A percentile compares a stretch with the other conserved stretches of the same genome.
Evolutionary conservation across 2,329 filamentous ascomycete species (phyloP).

Genomic region (Plenodomus lindquistii): DNA sequence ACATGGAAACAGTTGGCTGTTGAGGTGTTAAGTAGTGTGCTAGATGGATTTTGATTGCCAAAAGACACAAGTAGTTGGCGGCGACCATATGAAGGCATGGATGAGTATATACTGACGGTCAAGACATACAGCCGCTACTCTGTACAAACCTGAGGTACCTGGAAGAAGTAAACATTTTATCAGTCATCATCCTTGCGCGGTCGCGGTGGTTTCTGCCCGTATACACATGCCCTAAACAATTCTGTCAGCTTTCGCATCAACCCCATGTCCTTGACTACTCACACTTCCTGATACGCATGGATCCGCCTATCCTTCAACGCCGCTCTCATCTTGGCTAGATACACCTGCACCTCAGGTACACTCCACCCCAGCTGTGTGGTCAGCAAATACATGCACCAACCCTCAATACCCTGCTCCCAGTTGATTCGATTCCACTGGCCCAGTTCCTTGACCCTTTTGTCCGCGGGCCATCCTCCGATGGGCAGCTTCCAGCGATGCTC

Average conservation of each 20-base stretch:
- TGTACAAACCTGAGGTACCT: background rate
- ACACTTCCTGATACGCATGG: conserved; percentile 35
- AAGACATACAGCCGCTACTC: background rate
- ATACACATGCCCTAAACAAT: background rate
- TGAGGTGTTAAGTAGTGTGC: too few species aligned
- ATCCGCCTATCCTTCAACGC: conserved; percentile 31
- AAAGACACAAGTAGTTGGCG: too few species aligned
- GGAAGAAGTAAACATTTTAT: background rate
- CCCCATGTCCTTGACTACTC: conserved; percentile 1
- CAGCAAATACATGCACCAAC: conserved; percentile 29
- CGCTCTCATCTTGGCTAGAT: conserved; percentile 34
- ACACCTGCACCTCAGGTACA: conserved; percentile 50
- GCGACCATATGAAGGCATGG: too few species aligned
- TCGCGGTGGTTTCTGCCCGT: background rate
- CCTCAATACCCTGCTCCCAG: conserved; percentile 34
- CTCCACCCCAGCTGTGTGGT: conserved; percentile 42
- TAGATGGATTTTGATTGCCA: too few species aligned
- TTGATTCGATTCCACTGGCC: conserved; percentile 43
- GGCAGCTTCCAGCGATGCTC: conserved; percentile 49
- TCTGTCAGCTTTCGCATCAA: background rate
- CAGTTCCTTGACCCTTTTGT: conserved; percentile 56
- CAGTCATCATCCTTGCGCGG: background rate
- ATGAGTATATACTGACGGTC: too few species aligned
- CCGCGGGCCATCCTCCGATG: conserved; percentile 27
- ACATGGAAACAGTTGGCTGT: too few species aligned